Conservation (phyloP, 352 stramenopile genomes). For the Heterotrichella gracilis region DNA sequence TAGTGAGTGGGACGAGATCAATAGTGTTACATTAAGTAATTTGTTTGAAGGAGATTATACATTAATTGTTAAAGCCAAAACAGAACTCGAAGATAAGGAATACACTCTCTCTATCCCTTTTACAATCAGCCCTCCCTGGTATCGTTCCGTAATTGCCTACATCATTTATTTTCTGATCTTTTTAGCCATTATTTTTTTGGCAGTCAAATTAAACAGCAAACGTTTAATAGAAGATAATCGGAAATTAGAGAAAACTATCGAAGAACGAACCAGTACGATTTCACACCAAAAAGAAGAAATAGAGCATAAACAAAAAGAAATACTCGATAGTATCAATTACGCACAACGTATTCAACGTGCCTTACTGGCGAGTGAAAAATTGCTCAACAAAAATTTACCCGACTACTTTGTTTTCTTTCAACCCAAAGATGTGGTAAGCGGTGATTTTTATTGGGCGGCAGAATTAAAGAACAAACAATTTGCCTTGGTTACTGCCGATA, state of each 20-base stretch:
- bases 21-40: not conserved
- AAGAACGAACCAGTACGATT: not conserved
- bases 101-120: not conserved
- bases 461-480: not conserved
- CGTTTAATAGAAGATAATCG: not conserved
- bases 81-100: not conserved
- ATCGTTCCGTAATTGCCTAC: not conserved
- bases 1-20: not conserved
- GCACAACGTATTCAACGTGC: not conserved
- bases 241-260: not conserved
- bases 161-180: not conserved
- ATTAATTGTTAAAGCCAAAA: not conserved
- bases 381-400: not conserved
- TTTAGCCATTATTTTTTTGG: not conserved
- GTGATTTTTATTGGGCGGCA: not conserved
- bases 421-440: not conserved
- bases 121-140: not conserved
- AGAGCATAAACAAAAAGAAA: not conserved
- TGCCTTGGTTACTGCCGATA: not conserved
- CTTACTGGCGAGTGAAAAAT: not conserved
- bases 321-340: not conserved
- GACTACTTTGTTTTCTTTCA: slow-evolving; percentile 8
- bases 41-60: not conserved
- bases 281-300: not conserved
- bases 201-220: not conserved